These are phyloP conservation scores for Aureobasidium sp. DNA, from an alignment of 2,329 filamentous ascomycete genomes.

Conservation along the genomic window DNA sequence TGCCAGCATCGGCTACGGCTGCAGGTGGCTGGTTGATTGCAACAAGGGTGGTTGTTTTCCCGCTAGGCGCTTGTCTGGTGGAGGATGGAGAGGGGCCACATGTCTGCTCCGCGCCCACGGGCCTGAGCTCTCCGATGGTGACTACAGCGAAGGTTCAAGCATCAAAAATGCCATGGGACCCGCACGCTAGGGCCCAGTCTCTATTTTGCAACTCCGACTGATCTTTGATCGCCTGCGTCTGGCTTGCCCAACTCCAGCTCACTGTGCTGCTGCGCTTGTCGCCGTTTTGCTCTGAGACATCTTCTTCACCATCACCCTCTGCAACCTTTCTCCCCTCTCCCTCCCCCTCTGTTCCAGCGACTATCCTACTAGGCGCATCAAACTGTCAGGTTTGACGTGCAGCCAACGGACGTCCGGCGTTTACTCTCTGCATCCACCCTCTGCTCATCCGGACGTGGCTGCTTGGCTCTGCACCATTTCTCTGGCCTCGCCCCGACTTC, in stretches of 20 bases:
- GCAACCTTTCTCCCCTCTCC: not conserved
- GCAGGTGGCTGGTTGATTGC: slow-evolving; percentile 1
- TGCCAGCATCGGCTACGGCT: slow-evolving; percentile 2
- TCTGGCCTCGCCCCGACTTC: not conserved
- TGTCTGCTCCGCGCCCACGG: slow-evolving; percentile 2
- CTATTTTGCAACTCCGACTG: slow-evolving; percentile 4
- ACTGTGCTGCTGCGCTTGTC: not conserved
- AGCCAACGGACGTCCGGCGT: not conserved
- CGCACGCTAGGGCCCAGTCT: slow-evolving; percentile 9
- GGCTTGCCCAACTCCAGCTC: not conserved
- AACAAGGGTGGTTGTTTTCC: slow-evolving; percentile 2
- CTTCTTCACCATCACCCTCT: slow-evolving; percentile 4
- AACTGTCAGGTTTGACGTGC: slow-evolving; percentile 2
- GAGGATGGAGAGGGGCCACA: slow-evolving; percentile 7
- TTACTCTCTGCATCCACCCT: not conserved
- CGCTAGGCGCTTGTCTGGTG: slow-evolving; percentile 5
- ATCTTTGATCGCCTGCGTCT: not conserved
- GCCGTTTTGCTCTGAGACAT: slow-evolving; percentile 9
- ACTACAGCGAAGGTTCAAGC: slow-evolving; percentile 8
- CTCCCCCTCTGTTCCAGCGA: not conserved
- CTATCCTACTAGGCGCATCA: not conserved
- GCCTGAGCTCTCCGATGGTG: slow-evolving; percentile 3
- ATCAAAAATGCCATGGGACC: slow-evolving; percentile 12
- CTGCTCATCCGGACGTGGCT: not conserved
- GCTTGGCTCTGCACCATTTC: not conserved